A percentile compares a stretch with the other conserved stretches of the same genome.
Conservation (phyloP, 2,329 filamentous ascomycete genomes). For the Aspergillus awamori region DNA sequence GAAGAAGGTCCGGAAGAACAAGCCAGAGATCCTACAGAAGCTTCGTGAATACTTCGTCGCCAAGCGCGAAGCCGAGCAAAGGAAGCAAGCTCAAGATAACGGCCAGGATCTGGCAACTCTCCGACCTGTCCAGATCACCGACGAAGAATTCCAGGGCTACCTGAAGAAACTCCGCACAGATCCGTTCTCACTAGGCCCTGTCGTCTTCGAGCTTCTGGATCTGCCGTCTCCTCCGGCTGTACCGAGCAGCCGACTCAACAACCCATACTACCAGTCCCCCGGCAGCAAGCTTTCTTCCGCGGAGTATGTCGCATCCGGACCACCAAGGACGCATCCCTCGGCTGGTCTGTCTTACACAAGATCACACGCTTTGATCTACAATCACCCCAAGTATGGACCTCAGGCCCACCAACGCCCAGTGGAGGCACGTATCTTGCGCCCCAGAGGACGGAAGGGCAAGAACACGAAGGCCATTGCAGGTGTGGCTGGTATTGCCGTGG, state of each 20-base stretch:
- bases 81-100: conserved; percentile 45
- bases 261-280: conserved; percentile 40
- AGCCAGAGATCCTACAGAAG: conserved; percentile 42
- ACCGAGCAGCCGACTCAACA: conserved; percentile 38
- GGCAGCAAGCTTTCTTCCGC: conserved; percentile 40
- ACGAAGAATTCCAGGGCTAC: conserved; percentile 51
- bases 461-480: conserved; percentile 39
- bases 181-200: conserved; percentile 52
- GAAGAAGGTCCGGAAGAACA: conserved; percentile 47
- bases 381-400: conserved; percentile 64
- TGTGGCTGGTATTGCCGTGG: conserved; percentile 47
- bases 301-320: conserved; percentile 51
- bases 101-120: conserved; percentile 39
- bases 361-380: conserved; percentile 57
- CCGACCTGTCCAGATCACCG: conserved; percentile 36
- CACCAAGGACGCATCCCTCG: conserved; percentile 66
- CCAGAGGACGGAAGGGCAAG: conserved; percentile 43
- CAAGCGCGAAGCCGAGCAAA: conserved; percentile 39
- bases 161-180: conserved; percentile 49
- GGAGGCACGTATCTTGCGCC: conserved; percentile 59
- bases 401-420: conserved; percentile 57
- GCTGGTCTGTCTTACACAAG: conserved; percentile 65
- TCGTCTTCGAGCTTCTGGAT: conserved; percentile 60
- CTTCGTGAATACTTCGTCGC: conserved; percentile 39
- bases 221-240: conserved; percentile 52